phyloP scores from a whole-genome alignment of 306 rosid species.

The Fragaria ananassa region DNA sequence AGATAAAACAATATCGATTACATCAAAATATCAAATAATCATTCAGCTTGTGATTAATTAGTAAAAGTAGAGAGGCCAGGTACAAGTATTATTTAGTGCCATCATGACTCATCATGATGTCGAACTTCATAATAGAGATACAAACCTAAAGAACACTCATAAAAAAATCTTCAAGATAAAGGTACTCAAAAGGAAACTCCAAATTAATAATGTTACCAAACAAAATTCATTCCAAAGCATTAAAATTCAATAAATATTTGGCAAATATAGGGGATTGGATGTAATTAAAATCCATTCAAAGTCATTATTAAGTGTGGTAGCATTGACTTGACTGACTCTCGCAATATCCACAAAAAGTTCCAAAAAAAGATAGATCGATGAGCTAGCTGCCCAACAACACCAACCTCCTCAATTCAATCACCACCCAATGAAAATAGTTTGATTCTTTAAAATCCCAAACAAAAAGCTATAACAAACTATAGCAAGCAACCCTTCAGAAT shows the following conservation, averaged over 20 bases:
- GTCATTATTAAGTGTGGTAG: neutral
- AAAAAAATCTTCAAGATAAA: neutral
- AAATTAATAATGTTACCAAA: neutral
- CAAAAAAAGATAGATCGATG: neutral
- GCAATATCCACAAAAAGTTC: constrained; percentile 17
- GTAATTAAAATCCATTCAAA: neutral
- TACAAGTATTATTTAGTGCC: neutral
- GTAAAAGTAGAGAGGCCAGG: neutral
- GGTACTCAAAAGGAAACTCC: neutral
- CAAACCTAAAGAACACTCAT: neutral
- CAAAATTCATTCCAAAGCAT: neutral
- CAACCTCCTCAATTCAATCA: neutral
- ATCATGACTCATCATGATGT: constrained; percentile 2
- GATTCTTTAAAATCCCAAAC: neutral
- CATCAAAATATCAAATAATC: neutral
- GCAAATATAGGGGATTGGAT: neutral
- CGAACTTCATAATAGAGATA: neutral
- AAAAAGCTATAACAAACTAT: neutral
- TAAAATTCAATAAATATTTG: neutral
- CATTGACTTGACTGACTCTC: constrained; percentile 15
- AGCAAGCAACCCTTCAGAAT: neutral
- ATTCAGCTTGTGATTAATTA: constrained; percentile 2
- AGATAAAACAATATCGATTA: constrained; percentile 8
- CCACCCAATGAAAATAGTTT: neutral
- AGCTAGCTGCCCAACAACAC: constrained; percentile 2